These are phyloP conservation scores for Xylariaceae sp. DNA, from an alignment of 2,329 filamentous ascomycete species.

Conservation along the genomic window DNA sequence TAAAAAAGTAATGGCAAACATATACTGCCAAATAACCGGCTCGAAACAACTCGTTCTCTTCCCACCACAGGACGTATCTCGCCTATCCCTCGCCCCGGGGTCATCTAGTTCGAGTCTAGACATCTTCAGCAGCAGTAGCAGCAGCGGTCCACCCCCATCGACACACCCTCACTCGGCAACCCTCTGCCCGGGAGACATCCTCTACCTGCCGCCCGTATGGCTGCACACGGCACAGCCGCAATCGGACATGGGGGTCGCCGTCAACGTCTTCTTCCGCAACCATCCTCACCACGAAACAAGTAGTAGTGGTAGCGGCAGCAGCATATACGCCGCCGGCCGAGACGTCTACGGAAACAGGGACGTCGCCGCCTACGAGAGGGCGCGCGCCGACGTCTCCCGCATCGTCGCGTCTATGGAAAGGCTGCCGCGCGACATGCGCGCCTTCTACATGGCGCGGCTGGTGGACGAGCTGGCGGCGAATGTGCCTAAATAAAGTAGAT, in stretches of 20 bases:
- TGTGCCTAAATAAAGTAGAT: no score
- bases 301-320: constrained; percentile 55
- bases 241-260: constrained; percentile 60
- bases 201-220: constrained; percentile 82
- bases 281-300: no score
- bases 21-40: constrained; percentile 74
- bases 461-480: constrained; percentile 55
- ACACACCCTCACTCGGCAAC: constrained; percentile 63
- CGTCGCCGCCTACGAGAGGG: constrained; percentile 77
- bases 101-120: constrained; percentile 75
- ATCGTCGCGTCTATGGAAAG: constrained; percentile 60
- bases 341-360: constrained; percentile 90
- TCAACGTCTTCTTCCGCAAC: constrained; percentile 90
- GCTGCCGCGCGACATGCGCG: constrained; percentile 59
- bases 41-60: constrained; percentile 71
- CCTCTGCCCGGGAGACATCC: constrained; percentile 65
- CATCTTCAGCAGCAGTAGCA: constrained; percentile 51
- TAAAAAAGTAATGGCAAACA: constrained; percentile 83
- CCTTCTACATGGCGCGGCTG: constrained; percentile 70
- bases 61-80: constrained; percentile 66
- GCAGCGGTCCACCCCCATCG: constrained; percentile 34
- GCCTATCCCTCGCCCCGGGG: constrained; percentile 67
- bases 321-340: constrained; percentile 66
- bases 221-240: constrained; percentile 66
- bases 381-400: constrained; percentile 63